Base-by-base conservation (phyloP, 2,329 filamentous ascomycete genomes). In the Ascochyta clinopodiicola region DNA sequence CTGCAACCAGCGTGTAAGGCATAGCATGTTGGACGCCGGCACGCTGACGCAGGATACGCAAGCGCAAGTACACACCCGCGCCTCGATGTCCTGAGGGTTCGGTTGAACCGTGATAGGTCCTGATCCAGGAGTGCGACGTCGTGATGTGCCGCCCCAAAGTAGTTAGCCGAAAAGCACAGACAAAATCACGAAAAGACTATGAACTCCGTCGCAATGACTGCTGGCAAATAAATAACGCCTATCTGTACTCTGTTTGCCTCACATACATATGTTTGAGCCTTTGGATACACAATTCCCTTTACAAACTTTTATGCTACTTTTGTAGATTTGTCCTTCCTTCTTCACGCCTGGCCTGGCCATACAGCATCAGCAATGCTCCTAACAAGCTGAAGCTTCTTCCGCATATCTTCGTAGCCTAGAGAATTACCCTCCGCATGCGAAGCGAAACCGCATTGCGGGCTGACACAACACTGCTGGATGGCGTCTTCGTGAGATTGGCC, bases 341-440 rank as follows among this genome's bases (percentile, higher is more conserved):
- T 25, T 43, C 44, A 84, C 60, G 78, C 70, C 76, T 85, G 76
- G 19, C 80, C 79, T 4, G 82, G 81, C 90, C 89, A 93, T 54
- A 92, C 83, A 67, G 88, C 85, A 69, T 92, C 84, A 2, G 90
- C 89, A 66, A 93, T 86, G 64, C 86, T 80, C 60, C 89, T 83
- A 17, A 92, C 88, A 47, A 93, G 77, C 62, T 83, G 79, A 67
- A 93, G 76, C 79, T 92, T 93, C 74, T 83, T 85, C 77, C 85
- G 85, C 86, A 92, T 88, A 59, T 90, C 88, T 40, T 90, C 84
- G 59, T 85, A 79, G 21, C 81, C 83, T 49, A 93, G 79, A 13
- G 85, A 82, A 69, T 93, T 92, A 0, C 89, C 90, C 66, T 84
- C 86, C 63, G 88, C 86, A 71, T 93, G 89, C 32, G 86, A 90